phyloP scores from a whole-genome alignment of 768 basidiomycete species.

The Lactifluus piperatus region DNA sequence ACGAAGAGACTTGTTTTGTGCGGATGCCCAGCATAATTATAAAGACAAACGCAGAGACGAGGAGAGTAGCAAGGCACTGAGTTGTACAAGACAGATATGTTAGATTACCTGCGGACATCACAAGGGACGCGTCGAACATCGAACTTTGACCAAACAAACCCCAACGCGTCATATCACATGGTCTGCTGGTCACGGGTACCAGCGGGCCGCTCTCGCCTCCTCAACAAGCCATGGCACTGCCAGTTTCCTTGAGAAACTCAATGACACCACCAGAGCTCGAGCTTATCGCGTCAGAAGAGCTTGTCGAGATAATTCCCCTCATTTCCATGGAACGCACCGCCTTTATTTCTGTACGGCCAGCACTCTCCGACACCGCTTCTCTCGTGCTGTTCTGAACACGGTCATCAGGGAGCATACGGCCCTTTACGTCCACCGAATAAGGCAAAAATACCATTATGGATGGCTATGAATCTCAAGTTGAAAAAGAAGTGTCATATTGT shows the following conservation, averaged over 20 bases:
- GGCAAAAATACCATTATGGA: constrained; percentile 87
- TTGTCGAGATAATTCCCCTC: constrained; percentile 79
- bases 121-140: neutral
- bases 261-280: constrained; percentile 82
- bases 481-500: constrained; percentile 95
- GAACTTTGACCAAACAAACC: constrained; percentile 18
- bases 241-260: constrained; percentile 57
- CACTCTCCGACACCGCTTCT: neutral
- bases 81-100: neutral
- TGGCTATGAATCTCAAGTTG: constrained; percentile 86
- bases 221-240: constrained; percentile 57
- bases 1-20: constrained; percentile 58
- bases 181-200: neutral
- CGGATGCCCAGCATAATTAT: constrained; percentile 44
- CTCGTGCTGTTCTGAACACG: neutral
- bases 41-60: neutral
- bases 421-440: constrained; percentile 85
- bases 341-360: constrained; percentile 67
- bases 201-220: no score
- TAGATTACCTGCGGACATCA: no score
- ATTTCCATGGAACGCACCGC: constrained; percentile 88
- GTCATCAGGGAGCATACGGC: constrained; percentile 75
- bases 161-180: constrained; percentile 28
- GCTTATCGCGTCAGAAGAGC: constrained; percentile 76
- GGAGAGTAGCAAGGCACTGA: neutral